Conservation (phyloP, 2,329 filamentous ascomycete genomes). For the Colletotrichum tamarilloi region DNA sequence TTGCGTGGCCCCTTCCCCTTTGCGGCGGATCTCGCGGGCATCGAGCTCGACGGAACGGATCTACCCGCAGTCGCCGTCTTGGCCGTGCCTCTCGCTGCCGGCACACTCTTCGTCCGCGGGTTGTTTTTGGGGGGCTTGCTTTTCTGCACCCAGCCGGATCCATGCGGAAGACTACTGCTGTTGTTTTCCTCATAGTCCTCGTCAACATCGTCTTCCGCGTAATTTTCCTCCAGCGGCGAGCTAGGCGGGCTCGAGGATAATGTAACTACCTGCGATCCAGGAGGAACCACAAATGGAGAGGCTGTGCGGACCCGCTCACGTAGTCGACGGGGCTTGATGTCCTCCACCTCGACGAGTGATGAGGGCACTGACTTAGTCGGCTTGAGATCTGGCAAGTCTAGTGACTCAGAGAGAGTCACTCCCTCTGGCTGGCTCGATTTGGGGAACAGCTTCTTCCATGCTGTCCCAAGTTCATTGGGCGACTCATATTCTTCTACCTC, state of each 20-base stretch:
- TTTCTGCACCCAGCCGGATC: constrained; percentile 39
- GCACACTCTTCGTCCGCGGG: constrained; percentile 18
- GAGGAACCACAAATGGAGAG: constrained; percentile 41
- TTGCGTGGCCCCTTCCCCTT: constrained; percentile 8
- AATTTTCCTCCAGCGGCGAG: constrained; percentile 43
- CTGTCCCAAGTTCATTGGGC: background rate
- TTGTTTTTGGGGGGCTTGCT: background rate
- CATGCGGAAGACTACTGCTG: constrained; percentile 28
- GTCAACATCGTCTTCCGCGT: constrained; percentile 53
- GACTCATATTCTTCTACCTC: constrained; percentile 39
- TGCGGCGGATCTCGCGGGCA: background rate
- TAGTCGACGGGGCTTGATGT: background rate
- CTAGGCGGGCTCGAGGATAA: constrained; percentile 41
- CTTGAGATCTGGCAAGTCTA: constrained; percentile 34
- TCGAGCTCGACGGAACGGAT: constrained; percentile 1
- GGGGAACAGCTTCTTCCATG: constrained; percentile 43
- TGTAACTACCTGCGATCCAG: constrained; percentile 46
- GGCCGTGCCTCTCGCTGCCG: background rate
- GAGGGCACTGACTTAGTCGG: constrained; percentile 34
- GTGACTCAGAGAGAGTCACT: constrained; percentile 32
- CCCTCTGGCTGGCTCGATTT: constrained; percentile 45
- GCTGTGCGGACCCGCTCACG: background rate
- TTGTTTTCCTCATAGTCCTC: constrained; percentile 43
- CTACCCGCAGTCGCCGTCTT: background rate
- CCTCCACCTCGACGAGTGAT: background rate